Base-by-base conservation (phyloP, 768 basidiomycete genomes). In the Tubosaeta sp. region DNA sequence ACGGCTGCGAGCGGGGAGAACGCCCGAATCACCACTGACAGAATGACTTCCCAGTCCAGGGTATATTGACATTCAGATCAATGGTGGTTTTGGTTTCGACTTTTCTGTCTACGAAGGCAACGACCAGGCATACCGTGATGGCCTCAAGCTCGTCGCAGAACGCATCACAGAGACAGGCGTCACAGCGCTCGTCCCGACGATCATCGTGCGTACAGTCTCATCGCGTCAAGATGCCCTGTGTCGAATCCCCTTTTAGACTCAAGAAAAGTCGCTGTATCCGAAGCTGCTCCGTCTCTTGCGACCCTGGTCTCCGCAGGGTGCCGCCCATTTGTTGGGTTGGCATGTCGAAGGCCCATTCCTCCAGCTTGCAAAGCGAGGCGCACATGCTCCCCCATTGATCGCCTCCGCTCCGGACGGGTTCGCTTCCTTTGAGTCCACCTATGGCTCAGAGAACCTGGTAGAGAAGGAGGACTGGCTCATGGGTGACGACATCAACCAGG, bases 321-420 rank as follows among this genome's bases (percentile, higher is more conserved):
- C 85, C 10, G 91, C 92, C 0, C 84, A 80, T 32, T 67, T 92
- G 4, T 79, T 95, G 12, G 93, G 93, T 26, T 95, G 88, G 86
- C 93, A 95, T 58, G 88, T 81, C 26, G 93, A 95, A 69, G 93
- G 93, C 0, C 92, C 93, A 0, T 95, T 94, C 73, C 76, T 94
- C 39, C 85, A 91, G 50, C 71, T 82, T 37, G 77, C 78, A n/a
- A 92, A 92, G 66, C 83, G 87, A 41, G 93, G 93, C 3, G 90
- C 88, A 2, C 93, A 95, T 65, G 78, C 86, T 1, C 80, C 82
- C 4, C 73, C 81, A 4, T 82, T 82, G 68, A 81, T 91, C 29
- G 66, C 81, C 25, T 58, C 78, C 22, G 88, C 90, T 1, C 73
- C 75, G 1, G 74, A 81, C n/a, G 85, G 86, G 6, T 78, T 83